Percentiles rank a stretch among this genome's conserved stretches.
Conservation (phyloP, 2,329 filamentous ascomycete species). For the Boeremia lycopersici region DNA sequence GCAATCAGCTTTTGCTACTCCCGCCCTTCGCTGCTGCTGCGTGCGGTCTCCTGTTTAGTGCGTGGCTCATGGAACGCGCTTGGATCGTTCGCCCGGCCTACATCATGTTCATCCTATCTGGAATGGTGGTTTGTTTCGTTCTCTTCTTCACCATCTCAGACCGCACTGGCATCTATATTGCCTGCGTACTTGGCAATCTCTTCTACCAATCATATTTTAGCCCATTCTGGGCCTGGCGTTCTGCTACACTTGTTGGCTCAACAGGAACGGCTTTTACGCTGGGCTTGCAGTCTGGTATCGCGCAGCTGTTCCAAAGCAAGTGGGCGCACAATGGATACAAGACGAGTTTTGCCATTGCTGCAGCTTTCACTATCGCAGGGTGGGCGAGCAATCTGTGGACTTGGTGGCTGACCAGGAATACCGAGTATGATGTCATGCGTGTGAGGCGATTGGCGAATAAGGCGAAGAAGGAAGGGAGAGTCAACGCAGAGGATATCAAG, state of each 20-base stretch:
- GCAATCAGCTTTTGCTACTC: constrained; percentile 56
- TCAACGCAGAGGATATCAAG: constrained; percentile 25
- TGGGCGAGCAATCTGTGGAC: constrained; percentile 50
- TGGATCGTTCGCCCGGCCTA: constrained; percentile 51
- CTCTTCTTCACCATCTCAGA: constrained; percentile 49
- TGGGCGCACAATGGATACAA: constrained; percentile 53
- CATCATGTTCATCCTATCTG: constrained; percentile 50
- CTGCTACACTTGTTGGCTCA: constrained; percentile 37
- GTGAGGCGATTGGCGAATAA: constrained; percentile 23
- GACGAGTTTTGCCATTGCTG: constrained; percentile 47
- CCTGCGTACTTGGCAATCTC: constrained; percentile 52
- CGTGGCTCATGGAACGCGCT: constrained; percentile 50
- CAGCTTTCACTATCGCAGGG: constrained; percentile 42
- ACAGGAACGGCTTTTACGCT: constrained; percentile 55
- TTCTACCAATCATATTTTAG: constrained; percentile 51
- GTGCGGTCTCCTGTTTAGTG: constrained; percentile 48
- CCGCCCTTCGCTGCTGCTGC: constrained; percentile 50
- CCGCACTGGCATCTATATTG: constrained; percentile 50
- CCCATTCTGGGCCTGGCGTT: constrained; percentile 31
- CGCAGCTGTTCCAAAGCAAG: constrained; percentile 52
- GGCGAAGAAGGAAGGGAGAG: constrained; percentile 23
- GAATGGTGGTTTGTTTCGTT: constrained; percentile 52
- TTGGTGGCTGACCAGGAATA: constrained; percentile 51
- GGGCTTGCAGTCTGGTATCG: constrained; percentile 52
- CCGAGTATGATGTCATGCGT: constrained; percentile 49